Percentiles rank a stretch among this genome's conserved stretches.
Evolutionary conservation across 768 basidiomycete species (phyloP).

Genomic region (Rhodotorula taiwanensis): DNA sequence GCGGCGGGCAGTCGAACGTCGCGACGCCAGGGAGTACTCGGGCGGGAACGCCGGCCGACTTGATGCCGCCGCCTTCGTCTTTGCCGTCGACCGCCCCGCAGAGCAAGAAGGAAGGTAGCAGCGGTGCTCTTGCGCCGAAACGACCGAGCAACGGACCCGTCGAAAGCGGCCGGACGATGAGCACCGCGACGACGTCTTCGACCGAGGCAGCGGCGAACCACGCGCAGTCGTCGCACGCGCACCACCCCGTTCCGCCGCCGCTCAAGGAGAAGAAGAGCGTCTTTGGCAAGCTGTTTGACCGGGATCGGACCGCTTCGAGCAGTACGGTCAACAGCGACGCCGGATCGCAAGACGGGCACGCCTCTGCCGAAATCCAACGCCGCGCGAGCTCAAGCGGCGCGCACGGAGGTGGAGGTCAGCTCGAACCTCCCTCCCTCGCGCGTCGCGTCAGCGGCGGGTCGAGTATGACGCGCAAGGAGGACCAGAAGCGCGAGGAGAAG

Average conservation of each 20-base stretch:
- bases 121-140: background rate
- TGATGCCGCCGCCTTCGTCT: background rate
- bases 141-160: background rate
- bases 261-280: slow-evolving; percentile 28
- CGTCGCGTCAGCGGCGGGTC: background rate
- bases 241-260: background rate
- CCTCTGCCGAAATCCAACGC: too few species aligned
- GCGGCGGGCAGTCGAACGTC: background rate
- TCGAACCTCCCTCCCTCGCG: background rate
- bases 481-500: slow-evolving; percentile 20
- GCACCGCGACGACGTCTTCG: too few species aligned
- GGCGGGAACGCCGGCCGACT: background rate
- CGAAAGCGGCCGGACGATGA: background rate
- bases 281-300: slow-evolving; percentile 35
- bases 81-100: background rate
- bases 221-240: background rate
- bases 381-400: background rate
- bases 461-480: slow-evolving; percentile 2
- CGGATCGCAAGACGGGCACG: background rate
- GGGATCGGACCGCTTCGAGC: background rate
- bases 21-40: slow-evolving; percentile 13
- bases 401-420: background rate
- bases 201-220: background rate
- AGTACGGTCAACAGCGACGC: slow-evolving; percentile 2
- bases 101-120: background rate